phyloP scores from a whole-genome alignment of 1,284 basidiomycete species.

The Heimioporus retisporus region DNA sequence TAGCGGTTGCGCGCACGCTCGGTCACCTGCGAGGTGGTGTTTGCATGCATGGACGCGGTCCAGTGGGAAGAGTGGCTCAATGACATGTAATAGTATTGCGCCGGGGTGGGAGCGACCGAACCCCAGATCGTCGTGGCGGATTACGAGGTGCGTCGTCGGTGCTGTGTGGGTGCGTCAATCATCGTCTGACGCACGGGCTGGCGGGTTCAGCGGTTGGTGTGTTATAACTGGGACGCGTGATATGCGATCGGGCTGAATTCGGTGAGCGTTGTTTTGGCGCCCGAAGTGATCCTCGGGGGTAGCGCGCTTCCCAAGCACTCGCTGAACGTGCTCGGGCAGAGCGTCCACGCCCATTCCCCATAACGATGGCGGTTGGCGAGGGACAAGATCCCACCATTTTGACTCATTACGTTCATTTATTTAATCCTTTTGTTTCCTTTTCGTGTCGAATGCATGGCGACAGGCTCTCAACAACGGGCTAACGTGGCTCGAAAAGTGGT shows the following conservation, averaged over 20 bases:
- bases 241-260: constrained; percentile 65
- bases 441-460: no score
- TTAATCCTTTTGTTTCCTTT: no score
- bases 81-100: constrained; percentile 77
- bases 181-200: no score
- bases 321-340: no score
- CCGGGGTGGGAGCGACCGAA: constrained; percentile 52
- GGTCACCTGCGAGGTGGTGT: constrained; percentile 72
- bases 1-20: constrained; percentile 65
- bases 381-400: no score
- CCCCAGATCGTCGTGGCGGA: constrained; percentile 81
- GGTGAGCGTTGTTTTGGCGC: constrained; percentile 71
- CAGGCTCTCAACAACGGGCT: no score
- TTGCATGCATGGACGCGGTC: constrained; percentile 87
- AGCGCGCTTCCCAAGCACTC: constrained; percentile 43
- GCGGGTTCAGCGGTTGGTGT: constrained; percentile 57
- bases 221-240: constrained; percentile 70
- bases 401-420: no score
- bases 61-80: constrained; percentile 90
- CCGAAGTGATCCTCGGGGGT: constrained; percentile 75
- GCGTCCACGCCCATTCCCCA: no score
- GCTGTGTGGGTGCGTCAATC: no score
- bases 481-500: no score
- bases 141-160: constrained; percentile 67
- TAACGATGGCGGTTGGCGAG: no score